These are phyloP conservation scores for Physaria fendleri DNA, from an alignment of 345 rosid genomes.

Conservation along the genomic window DNA sequence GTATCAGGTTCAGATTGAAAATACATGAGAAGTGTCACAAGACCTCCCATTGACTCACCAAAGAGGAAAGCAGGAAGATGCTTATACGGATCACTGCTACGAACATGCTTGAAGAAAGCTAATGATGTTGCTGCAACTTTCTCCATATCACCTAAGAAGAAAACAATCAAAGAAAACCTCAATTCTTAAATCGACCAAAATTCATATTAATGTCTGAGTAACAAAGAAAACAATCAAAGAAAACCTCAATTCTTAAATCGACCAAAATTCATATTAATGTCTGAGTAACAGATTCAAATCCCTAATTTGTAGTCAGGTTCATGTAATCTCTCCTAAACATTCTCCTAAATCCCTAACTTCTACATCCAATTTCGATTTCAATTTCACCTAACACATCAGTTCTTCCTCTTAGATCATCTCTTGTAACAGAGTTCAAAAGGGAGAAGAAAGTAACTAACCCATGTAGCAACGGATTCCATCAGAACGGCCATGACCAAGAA, in stretches of 20 bases:
- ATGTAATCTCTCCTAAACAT: not conserved
- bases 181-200: not conserved
- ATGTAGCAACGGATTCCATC: slow-evolving; percentile 90
- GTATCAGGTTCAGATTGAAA: slow-evolving; percentile 68
- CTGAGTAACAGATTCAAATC: not conserved
- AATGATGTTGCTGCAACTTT: slow-evolving; percentile 78
- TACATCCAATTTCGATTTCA: not conserved
- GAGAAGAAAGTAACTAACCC: slow-evolving; percentile 35
- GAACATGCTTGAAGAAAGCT: slow-evolving; percentile 70
- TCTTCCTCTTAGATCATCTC: not conserved
- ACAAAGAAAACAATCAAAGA: not conserved
- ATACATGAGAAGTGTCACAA: slow-evolving; percentile 79
- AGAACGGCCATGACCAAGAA: slow-evolving; percentile 90
- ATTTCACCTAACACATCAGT: not conserved
- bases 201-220: not conserved
- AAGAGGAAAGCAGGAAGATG: slow-evolving; percentile 70
- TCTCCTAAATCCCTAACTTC: not conserved
- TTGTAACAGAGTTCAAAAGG: not conserved
- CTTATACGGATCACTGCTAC: slow-evolving; percentile 64
- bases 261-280: not conserved
- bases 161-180: not conserved
- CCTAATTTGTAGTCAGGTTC: not conserved
- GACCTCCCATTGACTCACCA: slow-evolving; percentile 97
- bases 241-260: not conserved
- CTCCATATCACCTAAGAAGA: slow-evolving; percentile 67